These are phyloP conservation scores for Adiantum capillusveneris DNA, from an alignment of 75 land plant genomes.

Conservation along the genomic window DNA sequence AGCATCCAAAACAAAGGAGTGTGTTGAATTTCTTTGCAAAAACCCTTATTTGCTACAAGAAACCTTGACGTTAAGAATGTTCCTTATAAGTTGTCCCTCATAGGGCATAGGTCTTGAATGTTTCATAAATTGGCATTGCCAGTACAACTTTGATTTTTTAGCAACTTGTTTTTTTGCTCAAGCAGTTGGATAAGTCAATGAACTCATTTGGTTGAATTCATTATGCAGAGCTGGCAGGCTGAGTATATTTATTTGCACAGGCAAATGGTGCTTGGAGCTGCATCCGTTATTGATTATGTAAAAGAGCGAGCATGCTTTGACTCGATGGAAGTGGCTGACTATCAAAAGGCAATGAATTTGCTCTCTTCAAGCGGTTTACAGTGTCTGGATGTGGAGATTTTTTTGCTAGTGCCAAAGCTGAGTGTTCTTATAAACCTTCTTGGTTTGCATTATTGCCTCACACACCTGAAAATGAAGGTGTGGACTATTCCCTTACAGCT, in stretches of 20 bases:
- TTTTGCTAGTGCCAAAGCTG: conserved; percentile 46
- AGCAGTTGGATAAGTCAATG: no score
- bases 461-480: conserved; percentile 56
- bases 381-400: conserved; percentile 53
- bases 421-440: conserved; percentile 74
- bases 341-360: conserved; percentile 52
- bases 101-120: no score
- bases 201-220: no score
- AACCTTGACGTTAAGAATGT: no score
- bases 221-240: conserved; percentile 54
- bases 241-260: conserved; percentile 50
- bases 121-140: no score
- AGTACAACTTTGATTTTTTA: no score
- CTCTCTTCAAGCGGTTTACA: conserved; percentile 33
- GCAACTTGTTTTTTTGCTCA: no score
- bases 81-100: no score
- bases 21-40: no score
- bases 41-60: no score
- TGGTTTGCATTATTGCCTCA: conserved; percentile 67
- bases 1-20: no score
- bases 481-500: background rate
- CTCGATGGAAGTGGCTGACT: conserved; percentile 69
- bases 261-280: conserved; percentile 43
- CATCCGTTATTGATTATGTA: conserved; percentile 34
- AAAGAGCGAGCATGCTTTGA: conserved; percentile 33